Percentiles rank a stretch among this genome's conserved stretches.
These are phyloP conservation scores for Aspergillus sp. DNA, from an alignment of 2,329 filamentous ascomycete species.

Conservation along the genomic window DNA sequence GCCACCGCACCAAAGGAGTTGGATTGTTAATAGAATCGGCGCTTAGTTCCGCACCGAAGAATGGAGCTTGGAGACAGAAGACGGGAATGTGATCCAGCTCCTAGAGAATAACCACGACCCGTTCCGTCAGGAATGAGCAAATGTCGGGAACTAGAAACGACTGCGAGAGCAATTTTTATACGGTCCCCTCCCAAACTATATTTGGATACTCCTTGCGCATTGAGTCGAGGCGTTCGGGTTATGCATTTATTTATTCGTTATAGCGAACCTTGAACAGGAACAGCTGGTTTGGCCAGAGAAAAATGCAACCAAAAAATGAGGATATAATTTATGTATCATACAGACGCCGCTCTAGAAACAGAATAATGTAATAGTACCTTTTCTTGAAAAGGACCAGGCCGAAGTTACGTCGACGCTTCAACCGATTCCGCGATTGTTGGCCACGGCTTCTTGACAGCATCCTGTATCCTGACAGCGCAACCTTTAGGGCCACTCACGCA, in stretches of 20 bases:
- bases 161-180: not conserved
- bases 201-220: slow-evolving; percentile 10
- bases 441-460: slow-evolving; percentile 86
- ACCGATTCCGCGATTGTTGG: slow-evolving; percentile 46
- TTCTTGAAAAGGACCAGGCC: slow-evolving; percentile 16
- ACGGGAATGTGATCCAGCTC: slow-evolving; percentile 70
- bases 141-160: slow-evolving; percentile 34
- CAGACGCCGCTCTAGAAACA: slow-evolving; percentile 38
- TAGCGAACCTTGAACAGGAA: not conserved
- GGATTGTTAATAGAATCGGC: not conserved
- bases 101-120: slow-evolving; percentile 69
- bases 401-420: slow-evolving; percentile 17
- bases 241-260: slow-evolving; percentile 5
- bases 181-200: slow-evolving; percentile 1
- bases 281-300: not conserved
- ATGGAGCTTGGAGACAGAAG: slow-evolving; percentile 77
- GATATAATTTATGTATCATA: slow-evolving; percentile 44
- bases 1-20: not conserved
- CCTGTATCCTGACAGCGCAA: slow-evolving; percentile 78
- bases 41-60: slow-evolving; percentile 77
- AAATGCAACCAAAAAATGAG: slow-evolving; percentile 18
- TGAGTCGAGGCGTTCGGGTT: slow-evolving; percentile 13
- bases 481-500: slow-evolving; percentile 86
- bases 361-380: slow-evolving; percentile 42
- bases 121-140: slow-evolving; percentile 57